phyloP scores from a whole-genome alignment of 129 eudicot genomes.

The Deinandra increscens region DNA sequence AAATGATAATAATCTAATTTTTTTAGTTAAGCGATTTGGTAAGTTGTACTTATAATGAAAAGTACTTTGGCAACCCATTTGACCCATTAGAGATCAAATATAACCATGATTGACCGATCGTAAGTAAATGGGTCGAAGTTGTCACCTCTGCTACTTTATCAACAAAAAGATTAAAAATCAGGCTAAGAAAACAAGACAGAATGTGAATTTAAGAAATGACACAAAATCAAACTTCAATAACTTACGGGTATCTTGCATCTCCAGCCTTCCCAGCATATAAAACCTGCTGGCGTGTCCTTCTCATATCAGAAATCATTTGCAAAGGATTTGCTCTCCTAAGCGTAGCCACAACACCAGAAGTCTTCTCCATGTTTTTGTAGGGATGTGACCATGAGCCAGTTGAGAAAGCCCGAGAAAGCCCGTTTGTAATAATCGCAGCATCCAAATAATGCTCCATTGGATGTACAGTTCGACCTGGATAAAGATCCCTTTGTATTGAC shows the following conservation, averaged over 20 bases:
- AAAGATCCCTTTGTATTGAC: conserved; percentile 78
- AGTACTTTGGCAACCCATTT: not conserved
- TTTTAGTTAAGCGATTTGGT: not conserved
- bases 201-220: not conserved
- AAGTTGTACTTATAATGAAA: not conserved
- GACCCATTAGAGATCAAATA: not conserved
- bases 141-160: not conserved
- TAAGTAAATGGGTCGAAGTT: not conserved
- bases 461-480: conserved; percentile 50
- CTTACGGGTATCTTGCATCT: conserved; percentile 99
- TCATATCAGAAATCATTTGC: conserved; percentile 73
- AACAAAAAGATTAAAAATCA: not conserved
- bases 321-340: conserved; percentile 86
- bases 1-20: not conserved
- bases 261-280: conserved; percentile 86
- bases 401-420: conserved; percentile 88
- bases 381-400: conserved; percentile 90
- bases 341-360: conserved; percentile 77
- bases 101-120: not conserved
- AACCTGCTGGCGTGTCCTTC: conserved; percentile 87
- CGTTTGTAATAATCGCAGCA: conserved; percentile 83
- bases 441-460: conserved; percentile 72
- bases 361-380: conserved; percentile 59
- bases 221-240: conserved; percentile 10
- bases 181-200: not conserved